These are phyloP conservation scores for Lasiodiplodia sp. DNA, from an alignment of 2,329 filamentous ascomycete genomes.

Conservation along the genomic window DNA sequence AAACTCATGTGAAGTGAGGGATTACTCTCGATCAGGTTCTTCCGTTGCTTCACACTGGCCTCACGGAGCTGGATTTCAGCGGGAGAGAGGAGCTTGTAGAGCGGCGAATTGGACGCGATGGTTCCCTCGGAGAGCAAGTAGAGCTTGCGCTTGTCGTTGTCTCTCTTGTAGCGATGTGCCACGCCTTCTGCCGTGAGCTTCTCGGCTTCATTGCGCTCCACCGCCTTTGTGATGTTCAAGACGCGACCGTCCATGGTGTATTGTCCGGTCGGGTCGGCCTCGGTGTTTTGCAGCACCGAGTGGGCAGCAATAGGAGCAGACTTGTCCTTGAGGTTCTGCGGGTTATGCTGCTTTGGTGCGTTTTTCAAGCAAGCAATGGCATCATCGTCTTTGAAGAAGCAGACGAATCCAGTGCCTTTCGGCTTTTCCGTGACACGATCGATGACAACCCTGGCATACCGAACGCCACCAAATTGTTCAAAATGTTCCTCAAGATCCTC, in stretches of 20 bases:
- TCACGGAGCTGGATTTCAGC: constrained; percentile 89
- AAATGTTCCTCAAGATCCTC: constrained; percentile 86
- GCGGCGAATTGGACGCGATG: constrained; percentile 76
- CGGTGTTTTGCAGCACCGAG: constrained; percentile 88
- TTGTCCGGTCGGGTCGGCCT: constrained; percentile 78
- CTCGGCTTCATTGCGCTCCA: constrained; percentile 80
- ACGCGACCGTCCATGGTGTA: constrained; percentile 93
- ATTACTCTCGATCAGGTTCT: constrained; percentile 89
- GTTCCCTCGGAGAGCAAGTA: constrained; percentile 89
- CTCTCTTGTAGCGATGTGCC: constrained; percentile 67
- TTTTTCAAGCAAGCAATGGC: constrained; percentile 77
- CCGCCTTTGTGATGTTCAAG: constrained; percentile 82
- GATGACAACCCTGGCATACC: constrained; percentile 91
- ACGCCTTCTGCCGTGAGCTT: constrained; percentile 75
- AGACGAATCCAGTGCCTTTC: constrained; percentile 93
- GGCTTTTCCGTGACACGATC: constrained; percentile 86
- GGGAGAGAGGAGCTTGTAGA: constrained; percentile 78
- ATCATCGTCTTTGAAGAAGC: constrained; percentile 81
- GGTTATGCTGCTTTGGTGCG: constrained; percentile 65
- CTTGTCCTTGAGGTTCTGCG: constrained; percentile 44
- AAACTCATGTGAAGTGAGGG: constrained; percentile 87
- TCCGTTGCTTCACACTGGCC: constrained; percentile 83
- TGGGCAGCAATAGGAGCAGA: constrained; percentile 60
- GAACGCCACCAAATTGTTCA: constrained; percentile 81
- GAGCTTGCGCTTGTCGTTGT: constrained; percentile 88